These are phyloP conservation scores for Haematococcus lacustris DNA, from an alignment of 139 green algal genomes.

Conservation along the genomic window DNA sequence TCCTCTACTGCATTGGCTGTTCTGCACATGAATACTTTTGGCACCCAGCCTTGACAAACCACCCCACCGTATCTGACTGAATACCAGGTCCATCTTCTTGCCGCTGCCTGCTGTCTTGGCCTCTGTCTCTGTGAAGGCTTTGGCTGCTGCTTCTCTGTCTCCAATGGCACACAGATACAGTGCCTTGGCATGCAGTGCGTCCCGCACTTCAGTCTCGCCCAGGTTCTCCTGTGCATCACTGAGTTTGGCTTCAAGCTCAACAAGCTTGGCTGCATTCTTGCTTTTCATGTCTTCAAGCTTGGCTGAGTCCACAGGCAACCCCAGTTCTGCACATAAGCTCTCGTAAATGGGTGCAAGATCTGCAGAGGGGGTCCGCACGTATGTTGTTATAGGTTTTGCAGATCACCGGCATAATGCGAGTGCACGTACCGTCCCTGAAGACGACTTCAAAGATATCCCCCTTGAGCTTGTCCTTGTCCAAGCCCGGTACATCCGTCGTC, in stretches of 20 bases:
- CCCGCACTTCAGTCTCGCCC: conserved; percentile 90
- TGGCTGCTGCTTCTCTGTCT: conserved; percentile 60
- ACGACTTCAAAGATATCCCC: too few species aligned
- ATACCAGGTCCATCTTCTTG: conserved; percentile 91
- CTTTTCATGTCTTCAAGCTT: conserved; percentile 50
- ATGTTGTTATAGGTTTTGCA: conserved; percentile 15
- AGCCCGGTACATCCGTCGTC: too few species aligned
- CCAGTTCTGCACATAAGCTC: conserved; percentile 58
- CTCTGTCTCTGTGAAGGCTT: conserved; percentile 67
- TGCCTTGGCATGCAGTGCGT: conserved; percentile 82
- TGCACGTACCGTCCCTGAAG: too few species aligned
- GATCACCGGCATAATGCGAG: too few species aligned
- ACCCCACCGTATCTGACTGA: conserved; percentile 73
- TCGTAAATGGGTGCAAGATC: conserved; percentile 69
- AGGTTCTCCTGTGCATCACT: conserved; percentile 84
- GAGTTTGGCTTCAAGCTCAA: conserved; percentile 63
- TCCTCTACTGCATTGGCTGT: too few species aligned
- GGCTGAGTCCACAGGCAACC: conserved; percentile 44
- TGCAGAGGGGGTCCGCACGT: conserved; percentile 43
- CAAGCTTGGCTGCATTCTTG: conserved; percentile 46
- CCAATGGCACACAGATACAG: conserved; percentile 75
- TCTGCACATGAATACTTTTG: too few species aligned
- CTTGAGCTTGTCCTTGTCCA: too few species aligned
- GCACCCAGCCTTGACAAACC: too few species aligned
- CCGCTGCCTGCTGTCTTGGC: conserved; percentile 83